Evolutionary conservation across 2,329 filamentous ascomycete species (phyloP).

Genomic region (Hypoxylon sp.): DNA sequence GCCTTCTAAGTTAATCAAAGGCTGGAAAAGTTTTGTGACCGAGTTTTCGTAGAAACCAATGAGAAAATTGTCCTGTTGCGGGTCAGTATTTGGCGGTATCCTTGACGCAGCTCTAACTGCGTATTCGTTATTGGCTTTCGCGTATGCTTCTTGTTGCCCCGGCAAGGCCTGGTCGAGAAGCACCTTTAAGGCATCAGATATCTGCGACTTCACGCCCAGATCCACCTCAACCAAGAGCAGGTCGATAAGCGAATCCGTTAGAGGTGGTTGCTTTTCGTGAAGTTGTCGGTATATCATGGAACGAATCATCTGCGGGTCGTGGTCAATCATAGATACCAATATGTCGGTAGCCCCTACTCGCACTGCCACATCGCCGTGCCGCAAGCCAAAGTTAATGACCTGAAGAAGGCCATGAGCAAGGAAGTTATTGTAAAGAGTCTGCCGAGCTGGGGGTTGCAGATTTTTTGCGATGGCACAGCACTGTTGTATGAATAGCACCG

Average conservation of each 20-base stretch:
- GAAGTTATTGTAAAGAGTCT: constrained; percentile 88
- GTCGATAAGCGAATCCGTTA: constrained; percentile 94
- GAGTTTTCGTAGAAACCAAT: constrained; percentile 90
- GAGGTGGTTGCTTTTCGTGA: constrained; percentile 81
- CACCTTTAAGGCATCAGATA: constrained; percentile 94
- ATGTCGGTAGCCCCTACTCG: constrained; percentile 94
- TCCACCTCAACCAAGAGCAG: constrained; percentile 90
- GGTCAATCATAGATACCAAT: constrained; percentile 91
- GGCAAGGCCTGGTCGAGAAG: constrained; percentile 77
- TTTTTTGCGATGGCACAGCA: constrained; percentile 95
- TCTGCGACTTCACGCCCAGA: constrained; percentile 92
- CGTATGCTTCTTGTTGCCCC: constrained; percentile 62
- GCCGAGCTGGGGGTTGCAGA: constrained; percentile 82
- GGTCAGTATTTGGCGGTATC: constrained; percentile 61
- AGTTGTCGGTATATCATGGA: constrained; percentile 93
- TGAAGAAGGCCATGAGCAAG: constrained; percentile 85
- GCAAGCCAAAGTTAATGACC: constrained; percentile 91
- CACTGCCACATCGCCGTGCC: constrained; percentile 83
- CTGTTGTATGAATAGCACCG: constrained; percentile 95
- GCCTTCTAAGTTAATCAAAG: constrained; percentile 80
- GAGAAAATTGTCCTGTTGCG: constrained; percentile 86
- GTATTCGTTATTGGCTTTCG: constrained; percentile 74
- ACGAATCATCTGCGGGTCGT: constrained; percentile 93
- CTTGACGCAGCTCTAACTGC: constrained; percentile 66
- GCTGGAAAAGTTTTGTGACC: constrained; percentile 84